phyloP scores from a whole-genome alignment of 352 stramenopile genomes.

The Globisporangium paddicum region DNA sequence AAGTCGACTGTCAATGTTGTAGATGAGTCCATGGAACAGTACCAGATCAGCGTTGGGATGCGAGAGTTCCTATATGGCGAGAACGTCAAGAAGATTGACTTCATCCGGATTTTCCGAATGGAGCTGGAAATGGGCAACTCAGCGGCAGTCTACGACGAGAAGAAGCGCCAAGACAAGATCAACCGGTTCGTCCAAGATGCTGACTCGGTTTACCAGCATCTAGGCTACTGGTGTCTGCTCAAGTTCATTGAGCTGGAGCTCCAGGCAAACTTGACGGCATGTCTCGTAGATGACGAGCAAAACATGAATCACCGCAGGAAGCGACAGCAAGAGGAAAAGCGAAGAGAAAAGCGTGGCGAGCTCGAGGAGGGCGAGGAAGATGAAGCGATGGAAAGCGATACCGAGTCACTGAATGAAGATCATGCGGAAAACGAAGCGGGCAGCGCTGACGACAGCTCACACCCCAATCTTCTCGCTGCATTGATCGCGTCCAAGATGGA shows the following conservation, averaged over 20 bases:
- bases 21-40: not conserved
- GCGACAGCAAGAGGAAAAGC: conserved; percentile 17
- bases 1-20: not conserved
- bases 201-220: conserved; percentile 48
- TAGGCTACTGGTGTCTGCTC: conserved; percentile 76
- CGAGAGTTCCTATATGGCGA: conserved; percentile 61
- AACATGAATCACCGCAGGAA: conserved; percentile 55
- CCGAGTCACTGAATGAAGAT: conserved; percentile 4
- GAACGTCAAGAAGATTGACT: conserved; percentile 68
- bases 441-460: not conserved
- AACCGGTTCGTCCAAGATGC: conserved; percentile 71
- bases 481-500: conserved; percentile 26
- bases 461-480: conserved; percentile 1
- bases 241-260: conserved; percentile 81
- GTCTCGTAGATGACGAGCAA: conserved; percentile 49
- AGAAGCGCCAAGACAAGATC: conserved; percentile 66
- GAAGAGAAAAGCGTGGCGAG: not conserved
- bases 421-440: not conserved
- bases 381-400: conserved; percentile 16
- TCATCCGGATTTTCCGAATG: conserved; percentile 51
- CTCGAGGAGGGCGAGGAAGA: conserved; percentile 29
- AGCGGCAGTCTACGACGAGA: conserved; percentile 63
- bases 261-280: conserved; percentile 64
- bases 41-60: conserved; percentile 20
- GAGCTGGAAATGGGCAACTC: conserved; percentile 73